These are phyloP conservation scores for Lunularia cruciata DNA, from an alignment of 225 moss, liverwort and hornwort species.

Conservation along the genomic window DNA sequence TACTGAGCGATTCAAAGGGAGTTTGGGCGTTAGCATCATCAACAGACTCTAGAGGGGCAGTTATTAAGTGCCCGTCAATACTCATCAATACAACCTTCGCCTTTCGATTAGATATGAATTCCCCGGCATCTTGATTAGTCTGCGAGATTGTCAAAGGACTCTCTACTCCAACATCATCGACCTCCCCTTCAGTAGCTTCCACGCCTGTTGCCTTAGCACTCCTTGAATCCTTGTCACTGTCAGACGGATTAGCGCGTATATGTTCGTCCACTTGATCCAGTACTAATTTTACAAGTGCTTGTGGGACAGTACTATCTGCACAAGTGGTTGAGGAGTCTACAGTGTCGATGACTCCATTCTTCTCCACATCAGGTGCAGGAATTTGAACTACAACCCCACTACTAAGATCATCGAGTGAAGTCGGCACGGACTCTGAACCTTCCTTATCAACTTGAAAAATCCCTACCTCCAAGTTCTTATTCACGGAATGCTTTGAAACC, in stretches of 20 bases:
- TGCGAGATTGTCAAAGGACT: background rate
- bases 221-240: background rate
- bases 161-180: background rate
- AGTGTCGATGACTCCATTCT: background rate
- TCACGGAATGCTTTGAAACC: background rate
- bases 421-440: background rate
- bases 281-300: background rate
- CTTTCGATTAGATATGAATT: conserved; percentile 2
- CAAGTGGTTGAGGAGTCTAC: background rate
- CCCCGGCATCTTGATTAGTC: conserved; percentile 6
- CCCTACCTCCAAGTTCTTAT: background rate
- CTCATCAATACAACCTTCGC: conserved; percentile 31
- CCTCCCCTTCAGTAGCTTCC: background rate
- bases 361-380: background rate
- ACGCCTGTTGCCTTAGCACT: background rate
- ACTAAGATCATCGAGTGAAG: background rate
- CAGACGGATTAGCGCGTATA: background rate
- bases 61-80: conserved; percentile 27
- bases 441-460: background rate
- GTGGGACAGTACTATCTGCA: background rate
- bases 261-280: background rate
- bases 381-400: background rate
- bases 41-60: conserved; percentile 23
- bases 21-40: conserved; percentile 5
- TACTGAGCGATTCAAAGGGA: background rate